Evolutionary conservation across 2,329 filamentous ascomycete genomes (phyloP), one percentile per base, ranked within the genome.

Genomic region (Exophiala phaeomuriformis): DNA sequence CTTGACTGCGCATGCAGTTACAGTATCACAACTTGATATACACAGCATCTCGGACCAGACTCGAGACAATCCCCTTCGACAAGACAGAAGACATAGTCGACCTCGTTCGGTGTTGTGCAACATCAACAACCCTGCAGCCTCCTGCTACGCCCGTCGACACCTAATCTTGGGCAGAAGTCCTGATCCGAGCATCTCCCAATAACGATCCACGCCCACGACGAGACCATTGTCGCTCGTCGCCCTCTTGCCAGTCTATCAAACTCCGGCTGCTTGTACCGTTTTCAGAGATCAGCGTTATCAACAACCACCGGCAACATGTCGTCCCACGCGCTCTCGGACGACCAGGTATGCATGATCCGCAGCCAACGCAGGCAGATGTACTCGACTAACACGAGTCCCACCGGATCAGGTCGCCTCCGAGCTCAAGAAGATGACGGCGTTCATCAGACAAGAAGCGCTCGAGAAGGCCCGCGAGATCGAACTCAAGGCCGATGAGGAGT

Each of bases 351-450:
- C 39, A 4, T 19, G 19, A 19, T 41, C n/a, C 28, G 39, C 12
- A 41, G 10, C 47, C 8, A 37, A 48, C 52, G 19, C 55, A 53
- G 52, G 32, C 47, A 27, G 29, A 27, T n/a, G 35, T 40, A 29
- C 56, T 56, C 9, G 29, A 36, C 51, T 41, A 41, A 41, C 12
- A 19, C 39, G 28, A 41, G 12, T 58, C 49, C 59, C 59, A 53
- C 53, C 42, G 32, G 55, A 42, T 30, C 71, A 97, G 90, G 93
- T 98, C 80, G 85, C 88, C 75, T 85, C 88, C 75, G 93, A 98
- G 83, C 88, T 98, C 75, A 90, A 88, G 80, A 98, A 98, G 83
- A 98, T 98, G 93, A 97, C 93, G 56, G 91, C 90, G 70, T 98
- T 98, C 82, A 98, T 98, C 83, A 88, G 90, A 73, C 93, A 97